phyloP scores from a whole-genome alignment of 2,329 filamentous ascomycete genomes.

The Myrmaecium sp. region DNA sequence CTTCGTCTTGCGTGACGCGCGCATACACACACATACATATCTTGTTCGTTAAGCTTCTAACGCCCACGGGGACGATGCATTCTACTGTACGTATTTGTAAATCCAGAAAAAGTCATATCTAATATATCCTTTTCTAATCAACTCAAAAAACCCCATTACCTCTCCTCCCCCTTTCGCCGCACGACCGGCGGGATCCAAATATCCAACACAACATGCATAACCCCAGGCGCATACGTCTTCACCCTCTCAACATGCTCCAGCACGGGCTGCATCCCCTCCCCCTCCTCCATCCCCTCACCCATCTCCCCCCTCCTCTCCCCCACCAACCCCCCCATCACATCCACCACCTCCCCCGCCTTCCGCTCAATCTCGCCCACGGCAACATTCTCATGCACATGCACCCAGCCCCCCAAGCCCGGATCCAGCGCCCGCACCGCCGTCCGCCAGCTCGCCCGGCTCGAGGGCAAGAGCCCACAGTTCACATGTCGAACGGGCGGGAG shows the following conservation, averaged over 20 bases:
- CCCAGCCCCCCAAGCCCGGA: conserved; percentile 31
- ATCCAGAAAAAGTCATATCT: too few species aligned
- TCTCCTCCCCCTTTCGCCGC: neutral
- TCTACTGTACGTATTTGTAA: too few species aligned
- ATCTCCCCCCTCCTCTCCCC: conserved; percentile 14
- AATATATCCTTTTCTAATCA: too few species aligned
- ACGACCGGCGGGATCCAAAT: conserved; percentile 23
- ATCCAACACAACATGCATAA: conserved; percentile 46
- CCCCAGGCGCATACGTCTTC: conserved; percentile 44
- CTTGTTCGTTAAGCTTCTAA: too few species aligned
- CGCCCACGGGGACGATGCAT: too few species aligned
- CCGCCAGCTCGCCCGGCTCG: conserved; percentile 31
- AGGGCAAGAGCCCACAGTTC: conserved; percentile 41
- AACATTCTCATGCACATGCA: conserved; percentile 46
- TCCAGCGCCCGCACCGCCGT: conserved; percentile 33
- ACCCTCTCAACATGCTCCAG: conserved; percentile 35
- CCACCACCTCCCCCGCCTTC: conserved; percentile 19
- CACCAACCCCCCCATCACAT: conserved; percentile 18
- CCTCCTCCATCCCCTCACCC: neutral
- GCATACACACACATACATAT: too few species aligned
- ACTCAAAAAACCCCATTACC: neutral
- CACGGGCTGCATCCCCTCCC: conserved; percentile 9
- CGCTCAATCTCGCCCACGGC: conserved; percentile 14
- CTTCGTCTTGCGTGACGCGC: too few species aligned
- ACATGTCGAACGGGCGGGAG: conserved; percentile 34